Base-by-base conservation (phyloP, 345 rosid species). In the Cardamine resedifolia region DNA sequence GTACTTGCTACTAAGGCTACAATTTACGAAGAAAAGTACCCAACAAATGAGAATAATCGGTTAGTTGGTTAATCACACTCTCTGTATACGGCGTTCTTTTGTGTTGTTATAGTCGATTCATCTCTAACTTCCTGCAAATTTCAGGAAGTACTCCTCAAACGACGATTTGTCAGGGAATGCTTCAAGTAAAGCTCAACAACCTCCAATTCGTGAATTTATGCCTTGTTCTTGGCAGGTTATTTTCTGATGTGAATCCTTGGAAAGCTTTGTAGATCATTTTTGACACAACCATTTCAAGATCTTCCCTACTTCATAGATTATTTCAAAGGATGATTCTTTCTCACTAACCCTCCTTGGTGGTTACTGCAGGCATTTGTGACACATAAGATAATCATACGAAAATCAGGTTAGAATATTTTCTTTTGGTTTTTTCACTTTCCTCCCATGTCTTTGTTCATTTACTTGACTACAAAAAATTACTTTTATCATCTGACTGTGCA, bases 181-280 rank as follows among this genome's bases (percentile, higher is more conserved):
- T 57, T 16, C 77, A 68, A 78, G 66, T 58, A 80, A 71, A 33
- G 33, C 55, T 34, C 83, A 74, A 34, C 89, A 70, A 57, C 52
- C 72, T 75, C 68, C 62, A 0, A 66, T 82, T 66, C 92, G 86
- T 58, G 98, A 90, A 76, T 88, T 84, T 77, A 92, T 92, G 95
- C 92, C 98, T 55, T 84, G 85, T 76, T 78, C 82, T 60, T 92
- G 96, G 98, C 96, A 88, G 94, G 97, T 90, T 70, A 67, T 61
- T 36, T 66, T 49, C 34, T 24, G 70, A 27, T 53, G 39, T 66
- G 72, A 51, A 57, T 24, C 59, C 64, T 38, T 61, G 2, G 56
- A 62, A 15, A 8, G 39, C 24, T 43, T 69, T 57, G 47, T 39
- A 12, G 30, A 28, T 43, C 7, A 7, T 15, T 50, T 38, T 31